phyloP scores from a whole-genome alignment of 371 early-diverging fungal species.

The Coemansia sp. region DNA sequence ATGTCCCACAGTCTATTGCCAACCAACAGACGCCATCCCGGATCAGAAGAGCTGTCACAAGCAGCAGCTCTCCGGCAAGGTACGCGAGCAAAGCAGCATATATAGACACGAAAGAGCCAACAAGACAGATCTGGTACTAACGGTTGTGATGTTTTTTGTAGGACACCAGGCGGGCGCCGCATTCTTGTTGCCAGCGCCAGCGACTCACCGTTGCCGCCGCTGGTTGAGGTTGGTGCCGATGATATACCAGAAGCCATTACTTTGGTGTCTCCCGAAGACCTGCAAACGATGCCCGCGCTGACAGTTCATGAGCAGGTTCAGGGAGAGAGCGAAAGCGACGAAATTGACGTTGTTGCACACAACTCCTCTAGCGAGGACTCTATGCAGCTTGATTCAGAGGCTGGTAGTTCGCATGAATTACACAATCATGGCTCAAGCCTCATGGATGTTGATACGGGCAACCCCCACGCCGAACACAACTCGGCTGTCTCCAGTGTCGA shows the following conservation, averaged over 20 bases:
- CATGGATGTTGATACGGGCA: conserved; percentile 11
- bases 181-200: neutral
- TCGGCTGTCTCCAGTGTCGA: neutral
- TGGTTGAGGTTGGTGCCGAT: conserved; percentile 5
- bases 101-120: too few relatives aligned
- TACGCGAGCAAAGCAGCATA: neutral
- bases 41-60: neutral
- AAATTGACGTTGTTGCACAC: too few relatives aligned
- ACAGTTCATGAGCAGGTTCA: neutral
- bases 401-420: neutral
- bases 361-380: too few relatives aligned
- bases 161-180: conserved; percentile 8
- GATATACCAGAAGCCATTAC: neutral
- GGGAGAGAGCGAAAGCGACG: neutral
- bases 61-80: conserved; percentile 12
- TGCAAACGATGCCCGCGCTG: neutral
- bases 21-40: neutral
- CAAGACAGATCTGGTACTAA: neutral
- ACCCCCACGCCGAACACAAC: neutral
- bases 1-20: neutral
- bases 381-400: conserved; percentile 1
- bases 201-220: conserved; percentile 12
- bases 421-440: neutral
- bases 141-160: neutral
- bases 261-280: conserved; percentile 6